Percentiles rank a stretch among this genome's conserved stretches.
Conservation (phyloP, 2,329 filamentous ascomycete genomes). For the Anisogramma anomala region DNA sequence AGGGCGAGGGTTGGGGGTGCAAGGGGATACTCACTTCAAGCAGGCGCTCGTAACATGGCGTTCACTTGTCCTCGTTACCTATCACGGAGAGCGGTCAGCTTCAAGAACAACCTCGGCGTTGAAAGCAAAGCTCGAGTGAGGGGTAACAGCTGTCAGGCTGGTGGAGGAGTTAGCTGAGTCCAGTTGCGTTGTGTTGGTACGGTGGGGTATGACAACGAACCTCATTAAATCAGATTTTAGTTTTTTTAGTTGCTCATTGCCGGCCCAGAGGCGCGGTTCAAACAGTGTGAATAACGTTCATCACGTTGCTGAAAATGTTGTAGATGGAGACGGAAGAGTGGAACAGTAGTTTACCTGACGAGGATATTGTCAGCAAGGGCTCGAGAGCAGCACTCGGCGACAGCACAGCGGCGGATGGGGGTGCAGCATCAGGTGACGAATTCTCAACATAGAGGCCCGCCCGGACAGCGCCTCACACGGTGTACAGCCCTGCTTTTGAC, state of each 20-base stretch:
- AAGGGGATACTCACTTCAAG: conserved; percentile 9
- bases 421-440: conserved; percentile 48
- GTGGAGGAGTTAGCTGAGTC: conserved; percentile 2
- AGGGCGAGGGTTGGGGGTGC: conserved; percentile 4
- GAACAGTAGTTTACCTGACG: conserved; percentile 16
- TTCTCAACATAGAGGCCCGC: conserved; percentile 51
- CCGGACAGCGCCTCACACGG: conserved; percentile 38
- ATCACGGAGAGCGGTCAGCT: conserved; percentile 6
- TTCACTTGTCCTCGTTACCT: conserved; percentile 9
- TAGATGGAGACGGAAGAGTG: conserved; percentile 1
- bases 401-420: conserved; percentile 15
- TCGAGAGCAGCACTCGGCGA: conserved; percentile 15
- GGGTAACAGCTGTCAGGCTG: conserved; percentile 14
- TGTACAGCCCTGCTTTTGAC: conserved; percentile 51
- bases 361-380: conserved; percentile 7
- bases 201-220: too few relatives aligned
- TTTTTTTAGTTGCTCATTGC: conserved; percentile 42
- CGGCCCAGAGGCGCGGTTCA: conserved; percentile 34
- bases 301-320: conserved; percentile 27
- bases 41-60: too few relatives aligned
- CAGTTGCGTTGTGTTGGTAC: not conserved
- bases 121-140: conserved; percentile 4
- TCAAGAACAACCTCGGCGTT: not conserved
- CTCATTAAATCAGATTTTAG: conserved; percentile 44
- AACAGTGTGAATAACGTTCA: conserved; percentile 52